Evolutionary conservation across 2,329 filamentous ascomycete genomes (phyloP).

Genomic region (Periconia macrospinosa): DNA sequence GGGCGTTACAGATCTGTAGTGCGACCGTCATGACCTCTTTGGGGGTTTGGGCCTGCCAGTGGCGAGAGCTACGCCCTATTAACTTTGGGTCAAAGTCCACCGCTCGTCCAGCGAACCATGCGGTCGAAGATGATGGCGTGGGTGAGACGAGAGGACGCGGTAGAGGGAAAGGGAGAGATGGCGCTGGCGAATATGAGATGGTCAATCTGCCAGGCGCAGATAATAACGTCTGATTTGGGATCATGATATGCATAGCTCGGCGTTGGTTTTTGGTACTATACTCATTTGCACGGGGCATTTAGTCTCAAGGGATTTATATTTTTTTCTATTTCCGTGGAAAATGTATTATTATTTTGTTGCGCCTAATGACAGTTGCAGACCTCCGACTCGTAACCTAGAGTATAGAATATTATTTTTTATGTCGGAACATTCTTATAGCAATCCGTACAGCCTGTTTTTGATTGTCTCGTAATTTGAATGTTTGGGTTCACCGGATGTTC

Average conservation of each 20-base stretch:
- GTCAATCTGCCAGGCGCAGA: conserved; percentile 45
- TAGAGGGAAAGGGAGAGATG: conserved; percentile 47
- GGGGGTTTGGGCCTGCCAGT: conserved; percentile 89
- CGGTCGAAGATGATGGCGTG: conserved; percentile 36
- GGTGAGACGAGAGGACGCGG: conserved; percentile 45
- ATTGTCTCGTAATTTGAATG: too few species aligned
- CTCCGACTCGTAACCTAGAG: background rate
- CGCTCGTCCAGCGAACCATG: conserved; percentile 19
- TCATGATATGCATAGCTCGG: conserved; percentile 24
- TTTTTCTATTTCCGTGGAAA: background rate
- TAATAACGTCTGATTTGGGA: conserved; percentile 34
- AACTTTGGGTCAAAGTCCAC: conserved; percentile 69
- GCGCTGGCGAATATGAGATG: conserved; percentile 53
- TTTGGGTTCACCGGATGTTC: too few species aligned
- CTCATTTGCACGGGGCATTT: background rate
- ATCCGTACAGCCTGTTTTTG: too few species aligned
- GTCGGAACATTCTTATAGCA: too few species aligned
- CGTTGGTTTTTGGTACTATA: background rate
- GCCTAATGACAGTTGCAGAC: background rate
- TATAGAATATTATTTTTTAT: background rate
- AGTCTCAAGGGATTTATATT: background rate
- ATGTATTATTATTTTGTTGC: background rate
- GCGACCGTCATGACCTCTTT: conserved; percentile 67
- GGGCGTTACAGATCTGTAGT: conserved; percentile 67
- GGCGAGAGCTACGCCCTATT: conserved; percentile 86